Base-by-base conservation (phyloP, 768 basidiomycete species). In the Leucocoprinus leucothites region DNA sequence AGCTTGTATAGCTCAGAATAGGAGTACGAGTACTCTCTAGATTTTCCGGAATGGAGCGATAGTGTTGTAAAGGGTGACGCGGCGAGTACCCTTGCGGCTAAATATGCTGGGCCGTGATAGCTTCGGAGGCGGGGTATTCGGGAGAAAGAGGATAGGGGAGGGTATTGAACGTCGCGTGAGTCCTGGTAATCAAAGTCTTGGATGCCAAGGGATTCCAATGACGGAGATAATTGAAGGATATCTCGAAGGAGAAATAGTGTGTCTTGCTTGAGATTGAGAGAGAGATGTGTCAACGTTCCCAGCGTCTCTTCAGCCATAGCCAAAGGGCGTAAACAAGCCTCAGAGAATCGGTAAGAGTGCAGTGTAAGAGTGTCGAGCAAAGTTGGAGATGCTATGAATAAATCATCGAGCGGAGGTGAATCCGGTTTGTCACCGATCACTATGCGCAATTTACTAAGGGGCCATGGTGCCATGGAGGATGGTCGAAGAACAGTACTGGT, bases 31-130 rank as follows among this genome's bases (percentile, higher is more conserved):
- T 55, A 11, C 31, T 55, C 53, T 31, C 24, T 38, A 21, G 36
- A 28, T 55, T 48, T 55, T 16, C 53, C 53, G n/a, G 16, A 48
- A n/a, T 55, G 53, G 13, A 55, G 36, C 25, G 53, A 55, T 2
- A 55, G 46, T 8, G 8, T 55, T 25, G 31, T 19, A 18, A 55
- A 41, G 9, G 36, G 46, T 9, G 36, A 55, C 13, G 24, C 8
- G 31, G 28, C 53, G 2, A 55, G 28, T 8, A 48, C 19, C 26
- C 25, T 55, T 8, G 46, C 45, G 38, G 53, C 53, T 5, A 55
- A 28, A 40, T 55, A 41, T 5, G 46, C 46, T 4, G 53, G 53
- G 16, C 53, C 53, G 18, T 55, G 46, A 14, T 55, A 55, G 14
- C 21, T 26, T 31, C n/a, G 24, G 31, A 55, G 45, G 21, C 19